These are phyloP conservation scores for Schizochytrium sp. DNA, from an alignment of 108 stramenopile genomes.

Conservation along the genomic window DNA sequence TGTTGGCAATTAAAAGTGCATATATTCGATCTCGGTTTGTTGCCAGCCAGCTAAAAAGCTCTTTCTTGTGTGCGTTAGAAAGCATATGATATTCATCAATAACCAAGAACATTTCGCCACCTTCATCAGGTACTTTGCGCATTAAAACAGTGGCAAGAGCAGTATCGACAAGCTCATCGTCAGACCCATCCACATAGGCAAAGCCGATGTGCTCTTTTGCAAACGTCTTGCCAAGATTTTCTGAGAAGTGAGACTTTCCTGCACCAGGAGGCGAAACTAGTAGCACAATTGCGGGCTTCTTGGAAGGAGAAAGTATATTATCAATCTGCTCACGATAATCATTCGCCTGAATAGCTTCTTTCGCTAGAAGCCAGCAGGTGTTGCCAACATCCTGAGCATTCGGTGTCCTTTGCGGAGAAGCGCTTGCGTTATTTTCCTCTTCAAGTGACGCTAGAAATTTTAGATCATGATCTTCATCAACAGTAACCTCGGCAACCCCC, in stretches of 20 bases:
- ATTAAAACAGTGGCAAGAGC: constrained; percentile 21
- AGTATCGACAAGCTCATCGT: constrained; percentile 58
- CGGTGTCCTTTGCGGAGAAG: too few species aligned
- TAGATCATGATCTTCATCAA: too few species aligned
- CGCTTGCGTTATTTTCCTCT: too few species aligned
- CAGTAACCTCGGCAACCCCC: too few species aligned
- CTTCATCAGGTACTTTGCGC: constrained; percentile 55
- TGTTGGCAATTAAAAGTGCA: constrained; percentile 42
- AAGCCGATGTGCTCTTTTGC: background rate
- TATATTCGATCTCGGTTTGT: background rate
- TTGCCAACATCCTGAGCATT: too few species aligned
- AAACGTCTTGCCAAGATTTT: constrained; percentile 44
- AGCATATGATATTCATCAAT: constrained; percentile 61
- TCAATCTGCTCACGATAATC: constrained; percentile 16
- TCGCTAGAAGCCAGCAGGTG: too few species aligned
- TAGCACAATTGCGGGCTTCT: background rate
- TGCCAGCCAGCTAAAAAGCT: constrained; percentile 23
- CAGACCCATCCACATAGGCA: constrained; percentile 58
- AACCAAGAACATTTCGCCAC: constrained; percentile 44
- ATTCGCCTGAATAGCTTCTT: background rate
- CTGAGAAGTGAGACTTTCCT: constrained; percentile 53
- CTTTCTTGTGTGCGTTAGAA: constrained; percentile 26
- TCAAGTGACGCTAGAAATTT: too few species aligned
- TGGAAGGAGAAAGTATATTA: background rate
- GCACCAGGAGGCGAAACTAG: constrained; percentile 36